A percentile compares a stretch with the other conserved stretches of the same genome.
Evolutionary conservation across 2,329 filamentous ascomycete genomes (phyloP).

Genomic region (Akanthomyces lecanii): DNA sequence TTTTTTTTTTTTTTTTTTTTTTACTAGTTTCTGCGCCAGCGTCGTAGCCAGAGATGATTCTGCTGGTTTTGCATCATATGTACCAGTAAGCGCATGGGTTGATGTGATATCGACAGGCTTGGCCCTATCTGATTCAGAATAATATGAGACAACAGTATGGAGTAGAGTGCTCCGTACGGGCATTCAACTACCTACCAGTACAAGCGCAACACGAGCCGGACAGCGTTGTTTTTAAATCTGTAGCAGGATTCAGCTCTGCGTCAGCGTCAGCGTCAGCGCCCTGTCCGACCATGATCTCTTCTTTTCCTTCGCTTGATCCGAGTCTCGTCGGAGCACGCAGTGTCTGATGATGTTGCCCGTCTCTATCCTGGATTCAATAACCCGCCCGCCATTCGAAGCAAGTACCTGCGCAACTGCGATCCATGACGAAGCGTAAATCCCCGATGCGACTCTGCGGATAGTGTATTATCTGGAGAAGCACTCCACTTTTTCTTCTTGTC

Average conservation of each 20-base stretch:
- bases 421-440: not conserved
- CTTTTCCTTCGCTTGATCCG: too few relatives aligned
- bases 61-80: not conserved
- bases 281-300: not conserved
- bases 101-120: not conserved
- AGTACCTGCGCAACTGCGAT: not conserved
- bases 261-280: not conserved
- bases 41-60: too few relatives aligned
- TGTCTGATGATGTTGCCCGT: too few relatives aligned
- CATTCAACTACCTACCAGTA: too few relatives aligned
- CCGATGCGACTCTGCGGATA: not conserved
- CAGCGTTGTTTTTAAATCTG: not conserved
- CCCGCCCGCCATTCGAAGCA: too few relatives aligned
- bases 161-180: too few relatives aligned
- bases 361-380: too few relatives aligned
- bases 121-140: not conserved
- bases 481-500: conserved; percentile 3
- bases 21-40: too few relatives aligned
- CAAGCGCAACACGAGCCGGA: too few relatives aligned
- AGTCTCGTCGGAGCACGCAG: too few relatives aligned
- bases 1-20: not conserved
- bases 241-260: not conserved
- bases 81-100: not conserved
- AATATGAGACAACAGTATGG: not conserved
- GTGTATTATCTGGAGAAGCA: conserved; percentile 3